These are phyloP conservation scores for Alternaria arbusti DNA, from an alignment of 2,329 filamentous ascomycete species.

Conservation along the genomic window DNA sequence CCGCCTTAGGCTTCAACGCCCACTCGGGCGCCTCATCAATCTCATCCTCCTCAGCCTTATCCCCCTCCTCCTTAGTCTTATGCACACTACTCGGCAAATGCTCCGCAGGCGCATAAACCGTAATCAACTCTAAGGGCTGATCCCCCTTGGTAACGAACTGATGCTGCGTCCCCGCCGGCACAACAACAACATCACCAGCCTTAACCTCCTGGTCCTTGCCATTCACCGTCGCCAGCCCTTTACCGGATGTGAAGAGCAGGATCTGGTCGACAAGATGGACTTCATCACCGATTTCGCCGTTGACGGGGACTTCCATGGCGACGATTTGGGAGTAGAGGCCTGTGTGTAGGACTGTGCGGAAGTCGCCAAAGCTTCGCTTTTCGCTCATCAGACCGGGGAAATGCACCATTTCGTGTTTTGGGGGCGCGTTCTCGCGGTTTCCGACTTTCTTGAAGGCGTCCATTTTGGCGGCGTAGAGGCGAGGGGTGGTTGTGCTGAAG, in stretches of 20 bases:
- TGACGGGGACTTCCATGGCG: conserved; percentile 68
- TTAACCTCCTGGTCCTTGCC: conserved; percentile 64
- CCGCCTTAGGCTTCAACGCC: conserved; percentile 62
- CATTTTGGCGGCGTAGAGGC: conserved; percentile 17
- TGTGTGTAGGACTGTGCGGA: conserved; percentile 67
- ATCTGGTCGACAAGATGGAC: conserved; percentile 69
- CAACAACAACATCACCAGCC: conserved; percentile 65
- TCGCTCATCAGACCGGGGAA: conserved; percentile 63
- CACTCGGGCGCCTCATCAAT: conserved; percentile 67
- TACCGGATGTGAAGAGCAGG: conserved; percentile 67
- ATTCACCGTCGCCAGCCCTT: conserved; percentile 63
- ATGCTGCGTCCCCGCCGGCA: conserved; percentile 70
- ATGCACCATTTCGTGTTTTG: conserved; percentile 62
- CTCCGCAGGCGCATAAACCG: conserved; percentile 68
- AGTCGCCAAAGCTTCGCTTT: conserved; percentile 63
- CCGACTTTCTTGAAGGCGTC: conserved; percentile 34
- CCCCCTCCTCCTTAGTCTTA: conserved; percentile 67
- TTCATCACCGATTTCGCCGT: conserved; percentile 71
- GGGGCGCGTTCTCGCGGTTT: conserved; percentile 35
- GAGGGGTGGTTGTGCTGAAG: background rate
- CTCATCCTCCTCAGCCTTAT: conserved; percentile 66
- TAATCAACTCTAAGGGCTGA: conserved; percentile 66
- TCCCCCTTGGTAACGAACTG: conserved; percentile 69
- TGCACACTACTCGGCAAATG: conserved; percentile 66
- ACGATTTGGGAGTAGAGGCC: conserved; percentile 68